phyloP scores from a whole-genome alignment of 768 basidiomycete genomes.

The Hygrocybe coccinea region DNA sequence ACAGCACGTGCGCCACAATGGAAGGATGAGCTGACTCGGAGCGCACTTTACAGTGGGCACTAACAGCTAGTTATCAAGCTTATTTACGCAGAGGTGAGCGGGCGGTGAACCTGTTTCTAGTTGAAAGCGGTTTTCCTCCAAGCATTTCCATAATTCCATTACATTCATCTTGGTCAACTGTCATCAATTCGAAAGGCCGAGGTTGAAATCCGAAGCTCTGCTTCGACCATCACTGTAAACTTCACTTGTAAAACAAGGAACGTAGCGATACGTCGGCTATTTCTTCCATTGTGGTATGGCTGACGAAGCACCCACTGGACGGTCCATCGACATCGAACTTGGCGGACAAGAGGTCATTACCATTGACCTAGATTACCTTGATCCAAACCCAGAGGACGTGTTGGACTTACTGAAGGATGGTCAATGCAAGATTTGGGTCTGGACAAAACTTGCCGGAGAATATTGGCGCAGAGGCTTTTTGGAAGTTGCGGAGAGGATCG shows the following conservation, averaged over 20 bases:
- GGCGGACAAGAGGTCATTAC: slow-evolving; percentile 83
- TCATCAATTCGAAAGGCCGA: too few species aligned
- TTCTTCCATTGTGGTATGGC: neutral
- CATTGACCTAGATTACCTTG: slow-evolving; percentile 83
- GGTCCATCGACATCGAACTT: slow-evolving; percentile 71
- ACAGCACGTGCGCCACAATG: too few species aligned
- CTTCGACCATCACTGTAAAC: too few species aligned
- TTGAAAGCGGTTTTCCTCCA: too few species aligned
- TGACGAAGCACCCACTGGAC: slow-evolving; percentile 31
- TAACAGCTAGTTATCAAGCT: too few species aligned
- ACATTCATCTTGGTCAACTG: too few species aligned
- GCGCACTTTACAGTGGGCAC: too few species aligned
- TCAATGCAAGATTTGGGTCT: slow-evolving; percentile 65
- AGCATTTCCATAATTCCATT: too few species aligned
- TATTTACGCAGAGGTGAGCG: too few species aligned
- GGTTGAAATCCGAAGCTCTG: neutral
- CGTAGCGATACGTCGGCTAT: too few species aligned
- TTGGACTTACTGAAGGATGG: slow-evolving; percentile 68
- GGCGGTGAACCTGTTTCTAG: too few species aligned
- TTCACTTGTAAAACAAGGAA: neutral
- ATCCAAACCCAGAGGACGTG: slow-evolving; percentile 71
- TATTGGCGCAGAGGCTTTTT: slow-evolving; percentile 79
- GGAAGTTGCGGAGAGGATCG: slow-evolving; percentile 73
- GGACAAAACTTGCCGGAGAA: slow-evolving; percentile 81
- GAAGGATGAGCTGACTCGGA: too few species aligned